Conservation (phyloP, 306 rosid genomes). For the Quercus variabilis region DNA sequence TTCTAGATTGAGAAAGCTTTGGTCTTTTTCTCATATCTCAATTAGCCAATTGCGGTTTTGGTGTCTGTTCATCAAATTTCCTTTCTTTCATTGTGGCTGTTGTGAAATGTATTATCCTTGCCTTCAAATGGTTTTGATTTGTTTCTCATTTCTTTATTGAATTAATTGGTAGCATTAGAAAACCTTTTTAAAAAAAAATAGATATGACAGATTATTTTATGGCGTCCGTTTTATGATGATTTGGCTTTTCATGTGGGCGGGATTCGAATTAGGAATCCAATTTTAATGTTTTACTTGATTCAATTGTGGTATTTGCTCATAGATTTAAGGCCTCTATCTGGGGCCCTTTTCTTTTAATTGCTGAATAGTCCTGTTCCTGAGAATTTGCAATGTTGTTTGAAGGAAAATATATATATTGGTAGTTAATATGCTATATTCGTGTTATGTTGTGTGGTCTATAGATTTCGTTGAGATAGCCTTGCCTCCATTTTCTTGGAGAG, state of each 20-base stretch:
- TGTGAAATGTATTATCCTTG: neutral
- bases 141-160: neutral
- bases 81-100: neutral
- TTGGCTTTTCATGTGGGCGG: too few species aligned
- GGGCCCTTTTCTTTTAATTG: neutral
- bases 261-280: too few species aligned
- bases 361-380: neutral
- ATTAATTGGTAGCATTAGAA: neutral
- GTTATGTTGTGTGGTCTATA: neutral
- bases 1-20: neutral
- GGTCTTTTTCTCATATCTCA: neutral
- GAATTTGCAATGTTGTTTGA: neutral
- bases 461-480: neutral
- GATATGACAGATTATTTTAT: too few species aligned
- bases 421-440: neutral
- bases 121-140: neutral
- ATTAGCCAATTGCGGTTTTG: neutral
- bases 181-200: neutral
- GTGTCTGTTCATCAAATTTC: neutral
- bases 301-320: neutral
- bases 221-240: too few species aligned
- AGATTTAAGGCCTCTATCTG: neutral
- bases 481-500: too few species aligned
- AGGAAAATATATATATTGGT: neutral
- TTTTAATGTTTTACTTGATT: neutral